These are phyloP conservation scores for Podospora conica DNA, from an alignment of 495 filamentous ascomycete genomes.

Conservation along the genomic window DNA sequence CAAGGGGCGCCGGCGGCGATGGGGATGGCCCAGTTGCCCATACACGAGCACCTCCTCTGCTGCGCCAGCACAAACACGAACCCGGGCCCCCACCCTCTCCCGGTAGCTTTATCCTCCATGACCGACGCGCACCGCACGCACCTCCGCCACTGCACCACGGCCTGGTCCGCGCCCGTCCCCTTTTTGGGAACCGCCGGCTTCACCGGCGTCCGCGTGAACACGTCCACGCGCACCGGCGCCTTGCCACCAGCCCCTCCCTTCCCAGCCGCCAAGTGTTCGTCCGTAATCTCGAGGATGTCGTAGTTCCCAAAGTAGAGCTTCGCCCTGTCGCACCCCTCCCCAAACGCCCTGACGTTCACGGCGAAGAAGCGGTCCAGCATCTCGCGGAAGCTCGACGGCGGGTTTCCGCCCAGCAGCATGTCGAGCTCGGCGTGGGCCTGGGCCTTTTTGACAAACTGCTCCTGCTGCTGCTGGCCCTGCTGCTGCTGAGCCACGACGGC, in stretches of 20 bases:
- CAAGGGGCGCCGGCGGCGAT: too few relatives aligned
- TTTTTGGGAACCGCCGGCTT: conserved; percentile 4
- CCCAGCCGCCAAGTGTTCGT: conserved; percentile 27
- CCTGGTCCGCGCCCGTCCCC: conserved; percentile 4
- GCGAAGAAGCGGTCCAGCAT: conserved; percentile 44
- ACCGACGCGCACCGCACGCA: conserved; percentile 57
- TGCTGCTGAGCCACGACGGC: conserved; percentile 29
- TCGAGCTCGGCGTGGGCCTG: conserved; percentile 40
- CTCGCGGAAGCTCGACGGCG: conserved; percentile 42
- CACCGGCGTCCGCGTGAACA: conserved; percentile 35
- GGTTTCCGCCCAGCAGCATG: conserved; percentile 41
- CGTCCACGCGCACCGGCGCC: conserved; percentile 30
- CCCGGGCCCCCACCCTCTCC: conserved; percentile 32
- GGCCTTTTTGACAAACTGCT: conserved; percentile 33
- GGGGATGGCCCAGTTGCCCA: conserved; percentile 46
- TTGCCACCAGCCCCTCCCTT: too few relatives aligned
- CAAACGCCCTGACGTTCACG: conserved; percentile 35
- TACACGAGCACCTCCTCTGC: conserved; percentile 49
- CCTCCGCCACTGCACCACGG: conserved; percentile 39
- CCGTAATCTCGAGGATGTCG: conserved; percentile 42
- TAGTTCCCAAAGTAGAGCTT: conserved; percentile 48
- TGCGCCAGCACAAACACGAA: conserved; percentile 47
- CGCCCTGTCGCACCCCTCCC: conserved; percentile 35
- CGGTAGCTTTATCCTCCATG: conserved; percentile 56
- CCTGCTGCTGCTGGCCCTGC: conserved; percentile 20